A percentile compares a stretch with the other conserved stretches of the same genome.
Conservation (phyloP, 2,329 filamentous ascomycete genomes). For the Macrophomina tecta region DNA sequence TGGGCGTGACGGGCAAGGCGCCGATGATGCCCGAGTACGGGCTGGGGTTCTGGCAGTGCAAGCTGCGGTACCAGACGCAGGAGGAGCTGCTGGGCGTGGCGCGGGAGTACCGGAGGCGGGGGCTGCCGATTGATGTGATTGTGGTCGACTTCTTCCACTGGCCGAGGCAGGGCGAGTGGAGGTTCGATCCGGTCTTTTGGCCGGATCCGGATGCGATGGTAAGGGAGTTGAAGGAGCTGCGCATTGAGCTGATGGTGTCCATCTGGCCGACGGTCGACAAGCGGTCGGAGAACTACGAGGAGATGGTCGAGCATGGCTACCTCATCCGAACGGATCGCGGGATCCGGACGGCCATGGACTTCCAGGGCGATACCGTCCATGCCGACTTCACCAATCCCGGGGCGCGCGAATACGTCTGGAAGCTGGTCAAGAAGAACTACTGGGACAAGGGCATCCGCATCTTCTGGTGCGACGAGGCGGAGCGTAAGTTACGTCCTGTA, state of each 20-base stretch:
- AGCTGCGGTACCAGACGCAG: constrained; percentile 69
- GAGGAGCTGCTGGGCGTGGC: constrained; percentile 67
- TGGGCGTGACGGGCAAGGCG: constrained; percentile 61
- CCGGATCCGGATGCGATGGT: constrained; percentile 72
- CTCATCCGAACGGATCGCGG: constrained; percentile 68
- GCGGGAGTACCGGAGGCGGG: constrained; percentile 61
- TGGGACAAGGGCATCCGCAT: constrained; percentile 65
- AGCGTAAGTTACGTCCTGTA: constrained; percentile 45
- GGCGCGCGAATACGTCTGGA: constrained; percentile 65
- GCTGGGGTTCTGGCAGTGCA: constrained; percentile 73
- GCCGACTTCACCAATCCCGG: constrained; percentile 69
- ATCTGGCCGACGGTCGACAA: constrained; percentile 72
- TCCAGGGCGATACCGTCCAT: constrained; percentile 64
- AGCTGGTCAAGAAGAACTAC: constrained; percentile 65
- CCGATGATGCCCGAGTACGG: constrained; percentile 74
- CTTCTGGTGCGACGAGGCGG: constrained; percentile 74
- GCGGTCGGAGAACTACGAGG: constrained; percentile 63
- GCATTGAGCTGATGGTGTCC: constrained; percentile 71
- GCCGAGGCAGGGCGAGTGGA: constrained; percentile 71
- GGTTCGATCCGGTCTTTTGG: constrained; percentile 68
- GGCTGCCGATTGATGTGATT: constrained; percentile 68
- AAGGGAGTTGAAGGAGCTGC: constrained; percentile 62
- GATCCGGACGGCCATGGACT: constrained; percentile 64
- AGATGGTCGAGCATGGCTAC: constrained; percentile 67
- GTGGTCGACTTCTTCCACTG: constrained; percentile 73